Base-by-base conservation (phyloP, 73 alveolate species). In the Paramecium tetraurelia region DNA sequence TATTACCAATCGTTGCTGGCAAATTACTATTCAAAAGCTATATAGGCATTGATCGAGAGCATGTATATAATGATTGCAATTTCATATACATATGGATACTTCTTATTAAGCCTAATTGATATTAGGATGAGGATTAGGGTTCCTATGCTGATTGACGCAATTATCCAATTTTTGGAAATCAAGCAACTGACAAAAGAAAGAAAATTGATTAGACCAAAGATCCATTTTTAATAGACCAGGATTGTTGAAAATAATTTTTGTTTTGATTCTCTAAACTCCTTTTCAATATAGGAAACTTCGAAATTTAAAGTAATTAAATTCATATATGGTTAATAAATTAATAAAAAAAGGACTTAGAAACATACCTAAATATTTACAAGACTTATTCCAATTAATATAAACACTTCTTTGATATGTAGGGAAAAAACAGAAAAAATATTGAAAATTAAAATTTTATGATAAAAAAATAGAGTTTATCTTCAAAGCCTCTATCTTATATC, bases 211-310 rank as follows among this genome's bases (percentile, higher is more conserved):
- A 63, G 11, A 24, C 41, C 50, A 31, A 33, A 27, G 41, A 63
- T 63, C 46, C 84, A 63, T 24, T 7, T 12, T 63, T 63, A n/a
- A 27, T 63, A 63, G 16, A 53, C 14, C 20, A 33, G 84, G 41
- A 63, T 31, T 7, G 18, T 31, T 63, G 50, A 14, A 33, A 63
- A 24, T 31, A 31, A 33, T 63, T 63, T 14, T 27, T 63, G 84
- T 63, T 63, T 63, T 63, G 84, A 63, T 31, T 63, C 84, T 63
- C 84, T 63, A 63, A 63, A 63, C 46, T 63, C 44, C 3, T 63
- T 31, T 63, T 63, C 46, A 6, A 63, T 31, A 27, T 63, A 33
- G 6, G 41, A 31, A 63, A 33, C 84, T 63, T 63, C 29, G 31
- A 63, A 63, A 63, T 27, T 63, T 63, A 63, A 24, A 31, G 84